A percentile compares a stretch with the other conserved stretches of the same genome.
Evolutionary conservation across 371 early-diverging fungal species (phyloP).

Genomic region (Haplosporangium sp.): DNA sequence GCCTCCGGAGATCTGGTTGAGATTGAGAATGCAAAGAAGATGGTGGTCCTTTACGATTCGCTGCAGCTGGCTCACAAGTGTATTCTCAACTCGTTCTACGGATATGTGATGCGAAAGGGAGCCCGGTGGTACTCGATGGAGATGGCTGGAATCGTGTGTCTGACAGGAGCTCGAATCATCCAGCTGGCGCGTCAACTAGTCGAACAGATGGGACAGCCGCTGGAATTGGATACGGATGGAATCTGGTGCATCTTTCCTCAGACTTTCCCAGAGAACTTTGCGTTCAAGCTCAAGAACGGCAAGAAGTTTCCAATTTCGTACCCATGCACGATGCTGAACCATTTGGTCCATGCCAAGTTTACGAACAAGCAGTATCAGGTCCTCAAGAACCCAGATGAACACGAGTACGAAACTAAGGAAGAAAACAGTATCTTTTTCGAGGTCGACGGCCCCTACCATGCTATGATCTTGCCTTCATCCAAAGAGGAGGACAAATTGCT

Average conservation of each 20-base stretch:
- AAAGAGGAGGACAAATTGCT: conserved; percentile 97
- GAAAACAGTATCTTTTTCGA: conserved; percentile 99
- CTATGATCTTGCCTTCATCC: conserved; percentile 99
- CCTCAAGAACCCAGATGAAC: conserved; percentile 64
- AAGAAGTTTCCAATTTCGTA: conserved; percentile 90
- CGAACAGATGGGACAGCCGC: conserved; percentile 95
- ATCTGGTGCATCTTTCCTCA: conserved; percentile 99
- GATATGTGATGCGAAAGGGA: conserved; percentile 99
- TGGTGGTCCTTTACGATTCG: conserved; percentile 97
- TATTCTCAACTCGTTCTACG: conserved; percentile 99
- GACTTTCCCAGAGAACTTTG: conserved; percentile 93
- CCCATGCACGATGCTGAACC: conserved; percentile 98
- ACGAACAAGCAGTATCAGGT: conserved; percentile 99
- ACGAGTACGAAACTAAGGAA: conserved; percentile 77
- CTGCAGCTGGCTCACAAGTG: conserved; percentile 99
- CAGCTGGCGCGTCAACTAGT: conserved; percentile 95
- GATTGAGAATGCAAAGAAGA: conserved; percentile 90
- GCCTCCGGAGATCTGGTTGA: conserved; percentile 75
- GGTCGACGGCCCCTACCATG: conserved; percentile 99
- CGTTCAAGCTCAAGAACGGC: conserved; percentile 82
- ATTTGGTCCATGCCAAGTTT: conserved; percentile 95
- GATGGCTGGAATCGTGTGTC: conserved; percentile 99
- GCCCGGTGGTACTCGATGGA: conserved; percentile 99
- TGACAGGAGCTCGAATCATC: conserved; percentile 97
- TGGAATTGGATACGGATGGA: conserved; percentile 99